These are phyloP conservation scores for Calonectria honghensis DNA, from an alignment of 2,329 filamentous ascomycete genomes.

Conservation along the genomic window DNA sequence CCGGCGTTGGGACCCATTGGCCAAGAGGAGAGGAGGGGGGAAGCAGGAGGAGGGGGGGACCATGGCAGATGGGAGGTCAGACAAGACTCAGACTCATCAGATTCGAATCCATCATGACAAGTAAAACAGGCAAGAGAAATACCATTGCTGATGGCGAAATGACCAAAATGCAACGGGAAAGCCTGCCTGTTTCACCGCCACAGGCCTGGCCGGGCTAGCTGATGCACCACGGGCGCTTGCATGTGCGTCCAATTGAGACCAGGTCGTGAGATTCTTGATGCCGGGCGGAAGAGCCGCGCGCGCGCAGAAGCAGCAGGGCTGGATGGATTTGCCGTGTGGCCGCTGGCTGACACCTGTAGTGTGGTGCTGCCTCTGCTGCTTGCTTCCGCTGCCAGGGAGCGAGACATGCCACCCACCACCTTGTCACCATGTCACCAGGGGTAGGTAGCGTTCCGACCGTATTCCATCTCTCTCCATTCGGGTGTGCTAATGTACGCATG, in stretches of 20 bases:
- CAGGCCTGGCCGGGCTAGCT: constrained; percentile 30
- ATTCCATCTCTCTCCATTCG: constrained; percentile 7
- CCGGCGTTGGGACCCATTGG: not conserved
- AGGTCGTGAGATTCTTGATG: constrained; percentile 42
- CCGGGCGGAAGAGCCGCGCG: constrained; percentile 20
- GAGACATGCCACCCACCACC: constrained; percentile 12
- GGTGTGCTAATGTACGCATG: constrained; percentile 16
- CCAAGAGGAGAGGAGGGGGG: not conserved
- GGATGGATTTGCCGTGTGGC: constrained; percentile 24
- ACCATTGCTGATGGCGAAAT: constrained; percentile 23
- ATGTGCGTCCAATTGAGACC: constrained; percentile 50
- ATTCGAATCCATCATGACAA: not conserved
- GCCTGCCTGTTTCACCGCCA: constrained; percentile 42
- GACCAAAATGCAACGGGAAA: constrained; percentile 18
- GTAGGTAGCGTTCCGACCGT: constrained; percentile 5
- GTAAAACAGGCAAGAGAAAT: not conserved
- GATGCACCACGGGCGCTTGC: constrained; percentile 45
- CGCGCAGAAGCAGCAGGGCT: not conserved
- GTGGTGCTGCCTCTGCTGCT: not conserved
- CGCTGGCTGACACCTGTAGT: not conserved
- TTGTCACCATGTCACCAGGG: constrained; percentile 18
- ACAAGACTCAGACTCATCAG: constrained; percentile 27
- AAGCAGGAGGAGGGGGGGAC: not conserved
- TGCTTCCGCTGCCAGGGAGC: not conserved
- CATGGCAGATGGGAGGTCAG: constrained; percentile 11